phyloP scores from a whole-genome alignment of 192 early-diverging fungal species.

The Podila epicladia region DNA sequence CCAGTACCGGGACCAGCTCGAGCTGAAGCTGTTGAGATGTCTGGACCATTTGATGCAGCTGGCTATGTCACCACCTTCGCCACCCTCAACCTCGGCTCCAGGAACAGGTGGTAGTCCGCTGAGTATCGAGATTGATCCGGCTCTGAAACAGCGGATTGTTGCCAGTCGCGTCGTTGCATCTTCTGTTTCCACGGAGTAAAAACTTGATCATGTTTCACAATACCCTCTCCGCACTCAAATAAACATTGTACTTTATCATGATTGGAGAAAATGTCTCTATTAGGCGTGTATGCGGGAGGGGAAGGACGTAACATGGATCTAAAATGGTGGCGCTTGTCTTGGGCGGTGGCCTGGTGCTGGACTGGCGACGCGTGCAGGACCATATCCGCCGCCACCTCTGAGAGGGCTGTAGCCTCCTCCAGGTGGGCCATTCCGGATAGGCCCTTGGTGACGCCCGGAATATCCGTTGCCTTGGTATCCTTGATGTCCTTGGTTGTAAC shows the following conservation, averaged over 20 bases:
- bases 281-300: background rate
- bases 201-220: no score
- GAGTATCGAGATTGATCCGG: conserved; percentile 18
- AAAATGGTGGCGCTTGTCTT: conserved; percentile 3
- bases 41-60: conserved; percentile 42
- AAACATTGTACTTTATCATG: background rate
- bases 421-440: no score
- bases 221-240: no score
- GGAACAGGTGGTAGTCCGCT: conserved; percentile 4
- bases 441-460: background rate
- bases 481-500: background rate
- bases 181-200: background rate
- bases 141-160: conserved; percentile 28
- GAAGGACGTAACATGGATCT: background rate
- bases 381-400: background rate
- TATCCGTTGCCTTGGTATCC: background rate
- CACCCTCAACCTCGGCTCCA: background rate
- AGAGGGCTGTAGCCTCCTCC: background rate
- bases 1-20: conserved; percentile 35
- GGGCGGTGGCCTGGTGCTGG: background rate
- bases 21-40: conserved; percentile 28
- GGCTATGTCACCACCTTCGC: background rate
- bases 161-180: conserved; percentile 10
- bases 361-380: background rate
- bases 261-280: background rate